These are phyloP conservation scores for Metschnikowia amazonensis DNA, from an alignment of 805 yeast species.

Conservation along the genomic window DNA sequence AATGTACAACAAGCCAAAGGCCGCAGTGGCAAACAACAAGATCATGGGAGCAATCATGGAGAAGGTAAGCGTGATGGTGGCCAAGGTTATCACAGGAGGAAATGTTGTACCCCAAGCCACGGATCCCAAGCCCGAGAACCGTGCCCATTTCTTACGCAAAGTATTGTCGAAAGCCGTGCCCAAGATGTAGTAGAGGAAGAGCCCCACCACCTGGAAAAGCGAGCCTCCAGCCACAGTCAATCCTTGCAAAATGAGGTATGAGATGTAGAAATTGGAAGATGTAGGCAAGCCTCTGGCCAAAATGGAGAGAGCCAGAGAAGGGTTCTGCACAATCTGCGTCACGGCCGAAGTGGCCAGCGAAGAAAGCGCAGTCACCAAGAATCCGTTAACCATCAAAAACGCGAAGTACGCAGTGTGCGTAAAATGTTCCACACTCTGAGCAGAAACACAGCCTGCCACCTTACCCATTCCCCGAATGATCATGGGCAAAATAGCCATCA, in stretches of 20 bases:
- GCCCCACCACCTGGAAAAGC: conserved; percentile 56
- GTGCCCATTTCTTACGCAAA: conserved; percentile 60
- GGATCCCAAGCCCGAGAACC: conserved; percentile 52
- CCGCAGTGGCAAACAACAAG: conserved; percentile 64
- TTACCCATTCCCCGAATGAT: conserved; percentile 62
- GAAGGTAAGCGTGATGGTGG: conserved; percentile 64
- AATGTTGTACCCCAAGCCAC: conserved; percentile 72
- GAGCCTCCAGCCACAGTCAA: conserved; percentile 62
- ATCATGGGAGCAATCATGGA: conserved; percentile 80
- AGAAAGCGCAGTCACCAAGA: conserved; percentile 64
- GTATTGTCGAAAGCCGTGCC: conserved; percentile 58
- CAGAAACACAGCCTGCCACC: conserved; percentile 53
- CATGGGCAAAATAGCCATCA: conserved; percentile 65
- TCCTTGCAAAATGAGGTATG: conserved; percentile 68
- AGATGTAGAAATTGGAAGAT: conserved; percentile 68
- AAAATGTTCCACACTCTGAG: conserved; percentile 55
- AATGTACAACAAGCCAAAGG: conserved; percentile 68
- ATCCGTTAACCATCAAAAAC: conserved; percentile 68
- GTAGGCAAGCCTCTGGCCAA: conserved; percentile 69
- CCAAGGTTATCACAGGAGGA: conserved; percentile 72
- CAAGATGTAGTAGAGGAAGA: conserved; percentile 56
- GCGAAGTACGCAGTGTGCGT: conserved; percentile 68
- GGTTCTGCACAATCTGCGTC: conserved; percentile 56
- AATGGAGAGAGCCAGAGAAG: conserved; percentile 53
- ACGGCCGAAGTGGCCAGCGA: conserved; percentile 70